Percentiles rank a stretch among this genome's conserved stretches.
Evolutionary conservation across 1,139 yeast species (phyloP).

Genomic region (Meyerozyma elateridarum): DNA sequence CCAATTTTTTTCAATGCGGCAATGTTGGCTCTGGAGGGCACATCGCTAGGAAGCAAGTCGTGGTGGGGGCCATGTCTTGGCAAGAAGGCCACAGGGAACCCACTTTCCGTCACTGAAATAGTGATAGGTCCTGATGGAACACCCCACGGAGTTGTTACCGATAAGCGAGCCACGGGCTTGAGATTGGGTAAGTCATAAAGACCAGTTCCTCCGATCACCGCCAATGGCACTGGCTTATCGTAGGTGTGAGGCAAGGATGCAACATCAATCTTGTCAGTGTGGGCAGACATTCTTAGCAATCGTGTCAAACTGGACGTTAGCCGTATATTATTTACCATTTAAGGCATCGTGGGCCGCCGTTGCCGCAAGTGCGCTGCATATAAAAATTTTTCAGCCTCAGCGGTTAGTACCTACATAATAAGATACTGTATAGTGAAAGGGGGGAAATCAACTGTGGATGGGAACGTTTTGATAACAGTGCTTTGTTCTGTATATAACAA

Average conservation of each 20-base stretch:
- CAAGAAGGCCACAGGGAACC: conserved; percentile 87
- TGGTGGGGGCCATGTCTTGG: conserved; percentile 94
- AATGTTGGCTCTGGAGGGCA: conserved; percentile 89
- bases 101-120: conserved; percentile 66
- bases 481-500: no score
- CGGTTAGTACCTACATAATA: no score
- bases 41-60: conserved; percentile 84
- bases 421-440: no score
- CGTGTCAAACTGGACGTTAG: conserved; percentile 2
- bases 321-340: conserved; percentile 1
- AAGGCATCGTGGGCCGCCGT: conserved; percentile 5
- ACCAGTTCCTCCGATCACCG: conserved; percentile 98
- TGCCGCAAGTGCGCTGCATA: conserved; percentile 1
- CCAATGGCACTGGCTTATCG: conserved; percentile 56
- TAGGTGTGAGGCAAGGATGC: conserved; percentile 35
- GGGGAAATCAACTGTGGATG: no score
- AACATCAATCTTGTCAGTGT: conserved; percentile 28
- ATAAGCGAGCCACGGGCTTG: conserved; percentile 78
- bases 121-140: conserved; percentile 92
- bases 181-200: conserved; percentile 79
- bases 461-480: no score
- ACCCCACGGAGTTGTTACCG: conserved; percentile 95
- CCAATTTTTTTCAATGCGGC: conserved; percentile 90
- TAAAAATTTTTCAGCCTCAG: no score
- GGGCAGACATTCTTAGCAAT: conserved; percentile 27